These are phyloP conservation scores for Lanmaoa pseudosensibilis DNA, from an alignment of 768 basidiomycete genomes.

Conservation along the genomic window DNA sequence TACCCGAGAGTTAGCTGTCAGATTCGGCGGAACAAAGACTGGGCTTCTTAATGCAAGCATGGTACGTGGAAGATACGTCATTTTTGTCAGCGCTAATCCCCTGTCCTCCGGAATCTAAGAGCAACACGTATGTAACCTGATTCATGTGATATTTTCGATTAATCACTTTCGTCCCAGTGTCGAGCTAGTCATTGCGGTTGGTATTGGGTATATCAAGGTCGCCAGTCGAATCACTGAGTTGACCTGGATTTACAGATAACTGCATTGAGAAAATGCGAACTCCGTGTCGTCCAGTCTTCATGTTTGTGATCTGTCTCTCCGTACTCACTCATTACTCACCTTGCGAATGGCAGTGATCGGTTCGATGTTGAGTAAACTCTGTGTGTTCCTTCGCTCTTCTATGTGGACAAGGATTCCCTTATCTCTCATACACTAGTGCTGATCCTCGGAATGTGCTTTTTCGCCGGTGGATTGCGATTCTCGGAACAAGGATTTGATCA, in stretches of 20 bases:
- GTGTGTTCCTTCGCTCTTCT: constrained; percentile 35
- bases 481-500: constrained; percentile 78
- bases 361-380: constrained; percentile 76
- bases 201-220: constrained; percentile 25
- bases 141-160: background rate
- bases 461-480: constrained; percentile 76
- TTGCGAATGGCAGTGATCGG: constrained; percentile 60
- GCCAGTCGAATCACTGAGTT: background rate
- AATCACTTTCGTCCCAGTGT: constrained; percentile 38
- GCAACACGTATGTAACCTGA: constrained; percentile 56
- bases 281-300: constrained; percentile 79
- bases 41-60: constrained; percentile 81
- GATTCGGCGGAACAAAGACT: constrained; percentile 75
- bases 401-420: constrained; percentile 1
- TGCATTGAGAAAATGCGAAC: constrained; percentile 78
- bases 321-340: constrained; percentile 3
- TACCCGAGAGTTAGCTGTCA: constrained; percentile 68
- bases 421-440: constrained; percentile 48
- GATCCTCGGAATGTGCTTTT: constrained; percentile 89
- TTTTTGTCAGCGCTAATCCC: constrained; percentile 4
- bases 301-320: constrained; percentile 41
- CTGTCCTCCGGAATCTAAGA: constrained; percentile 40
- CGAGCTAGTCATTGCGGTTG: constrained; percentile 69
- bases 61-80: constrained; percentile 40
- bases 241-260: constrained; percentile 47